Conservation (phyloP, 2,329 filamentous ascomycete species). For the Bipolaris bicolor region DNA sequence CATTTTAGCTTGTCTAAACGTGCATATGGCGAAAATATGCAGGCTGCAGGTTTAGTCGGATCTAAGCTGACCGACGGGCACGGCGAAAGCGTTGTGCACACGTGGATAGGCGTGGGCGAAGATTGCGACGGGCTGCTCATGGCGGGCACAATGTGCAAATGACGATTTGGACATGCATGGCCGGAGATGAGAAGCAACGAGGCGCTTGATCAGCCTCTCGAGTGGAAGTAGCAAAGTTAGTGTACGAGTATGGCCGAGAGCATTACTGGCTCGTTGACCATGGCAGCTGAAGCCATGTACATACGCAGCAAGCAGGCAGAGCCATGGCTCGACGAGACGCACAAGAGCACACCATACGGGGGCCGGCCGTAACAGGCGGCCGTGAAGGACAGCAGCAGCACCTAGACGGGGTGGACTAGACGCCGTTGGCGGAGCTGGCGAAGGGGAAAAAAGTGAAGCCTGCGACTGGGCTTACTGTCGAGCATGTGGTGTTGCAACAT, state of each 20-base stretch:
- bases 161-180: constrained; percentile 32
- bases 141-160: constrained; percentile 28
- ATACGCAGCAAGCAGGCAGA: constrained; percentile 21
- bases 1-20: constrained; percentile 45
- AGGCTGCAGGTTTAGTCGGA: constrained; percentile 46
- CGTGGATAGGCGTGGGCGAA: constrained; percentile 44
- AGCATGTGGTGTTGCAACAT: constrained; percentile 35
- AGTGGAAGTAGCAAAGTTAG: constrained; percentile 39
- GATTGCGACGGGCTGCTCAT: constrained; percentile 44
- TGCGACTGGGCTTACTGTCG: constrained; percentile 31
- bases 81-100: constrained; percentile 39
- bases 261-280: constrained; percentile 18
- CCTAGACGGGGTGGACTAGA: constrained; percentile 13
- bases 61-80: constrained; percentile 47
- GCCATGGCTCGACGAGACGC: constrained; percentile 15
- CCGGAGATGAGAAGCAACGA: constrained; percentile 43
- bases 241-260: constrained; percentile 20
- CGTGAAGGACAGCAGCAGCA: neutral
- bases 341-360: neutral
- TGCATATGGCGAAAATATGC: constrained; percentile 46
- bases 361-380: constrained; percentile 16
- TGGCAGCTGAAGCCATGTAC: constrained; percentile 36
- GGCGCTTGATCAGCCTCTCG: constrained; percentile 36
- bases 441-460: constrained; percentile 8
- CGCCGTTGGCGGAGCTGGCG: constrained; percentile 26